These are phyloP conservation scores for Linum tenue DNA, from an alignment of 345 rosid species.

Conservation along the genomic window DNA sequence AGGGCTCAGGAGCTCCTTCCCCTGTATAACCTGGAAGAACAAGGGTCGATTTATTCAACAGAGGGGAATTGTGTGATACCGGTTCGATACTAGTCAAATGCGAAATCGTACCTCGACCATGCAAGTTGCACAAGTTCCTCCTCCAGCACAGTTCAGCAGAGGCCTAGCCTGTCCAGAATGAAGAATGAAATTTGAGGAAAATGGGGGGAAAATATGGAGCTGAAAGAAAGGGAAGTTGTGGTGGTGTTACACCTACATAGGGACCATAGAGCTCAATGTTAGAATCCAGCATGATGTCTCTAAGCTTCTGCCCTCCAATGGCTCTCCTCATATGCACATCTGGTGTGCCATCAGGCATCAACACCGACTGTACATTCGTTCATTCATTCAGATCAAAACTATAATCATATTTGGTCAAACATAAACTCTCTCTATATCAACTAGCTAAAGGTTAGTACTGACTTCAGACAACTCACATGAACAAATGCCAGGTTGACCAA, in stretches of 20 bases:
- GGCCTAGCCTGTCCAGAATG: slow-evolving; percentile 41
- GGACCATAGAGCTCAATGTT: slow-evolving; percentile 88
- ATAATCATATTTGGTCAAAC: neutral
- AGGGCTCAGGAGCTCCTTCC: slow-evolving; percentile 70
- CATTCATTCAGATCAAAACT: neutral
- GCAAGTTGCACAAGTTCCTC: slow-evolving; percentile 88
- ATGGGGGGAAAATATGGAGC: no score
- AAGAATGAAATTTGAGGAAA: neutral
- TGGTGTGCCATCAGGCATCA: slow-evolving; percentile 85
- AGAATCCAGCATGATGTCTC: slow-evolving; percentile 74
- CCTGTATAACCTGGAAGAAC: slow-evolving; percentile 49
- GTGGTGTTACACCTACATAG: slow-evolving; percentile 39
- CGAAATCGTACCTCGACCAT: slow-evolving; percentile 62
- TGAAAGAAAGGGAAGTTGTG: neutral
- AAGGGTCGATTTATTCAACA: neutral
- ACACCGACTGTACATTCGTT: slow-evolving; percentile 43
- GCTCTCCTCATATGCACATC: slow-evolving; percentile 67
- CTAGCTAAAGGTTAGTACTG: no score
- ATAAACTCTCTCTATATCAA: neutral
- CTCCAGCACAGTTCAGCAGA: slow-evolving; percentile 77
- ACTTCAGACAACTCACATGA: slow-evolving; percentile 42
- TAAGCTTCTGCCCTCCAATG: slow-evolving; percentile 79
- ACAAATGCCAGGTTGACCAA: slow-evolving; percentile 65
- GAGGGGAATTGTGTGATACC: no score
- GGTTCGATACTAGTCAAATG: neutral